phyloP scores from a whole-genome alignment of 768 basidiomycete genomes.

The Mycena haematopus region DNA sequence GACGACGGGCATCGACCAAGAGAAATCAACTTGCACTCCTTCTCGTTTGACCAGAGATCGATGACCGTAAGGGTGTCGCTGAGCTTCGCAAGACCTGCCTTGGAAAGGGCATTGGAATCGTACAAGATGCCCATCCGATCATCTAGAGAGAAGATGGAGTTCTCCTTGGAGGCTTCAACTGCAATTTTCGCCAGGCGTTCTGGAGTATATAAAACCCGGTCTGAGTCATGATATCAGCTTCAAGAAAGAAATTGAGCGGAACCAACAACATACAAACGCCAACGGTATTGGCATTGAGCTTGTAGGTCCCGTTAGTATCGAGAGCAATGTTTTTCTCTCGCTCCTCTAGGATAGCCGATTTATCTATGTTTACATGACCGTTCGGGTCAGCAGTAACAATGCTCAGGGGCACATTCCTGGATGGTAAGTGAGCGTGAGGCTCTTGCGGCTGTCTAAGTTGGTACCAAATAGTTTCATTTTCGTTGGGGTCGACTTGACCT shows the following conservation, averaged over 20 bases:
- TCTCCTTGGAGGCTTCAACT: constrained; percentile 70
- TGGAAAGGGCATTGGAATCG: constrained; percentile 81
- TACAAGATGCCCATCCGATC: constrained; percentile 91
- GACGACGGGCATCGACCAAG: not conserved
- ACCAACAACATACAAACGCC: constrained; percentile 77
- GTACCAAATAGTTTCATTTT: constrained; percentile 89
- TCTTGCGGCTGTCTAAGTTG: constrained; percentile 13
- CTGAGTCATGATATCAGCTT: constrained; percentile 43
- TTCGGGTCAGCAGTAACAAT: constrained; percentile 65
- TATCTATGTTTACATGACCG: constrained; percentile 67
- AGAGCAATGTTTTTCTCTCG: constrained; percentile 73
- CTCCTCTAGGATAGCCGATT: constrained; percentile 65
- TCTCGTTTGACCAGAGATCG: constrained; percentile 64
- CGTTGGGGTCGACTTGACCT: constrained; percentile 76
- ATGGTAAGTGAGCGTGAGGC: constrained; percentile 7
- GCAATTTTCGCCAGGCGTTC: constrained; percentile 82
- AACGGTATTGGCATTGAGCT: constrained; percentile 87
- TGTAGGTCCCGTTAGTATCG: constrained; percentile 82
- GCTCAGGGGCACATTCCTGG: constrained; percentile 82
- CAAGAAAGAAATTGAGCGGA: not conserved
- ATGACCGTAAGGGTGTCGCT: constrained; percentile 81
- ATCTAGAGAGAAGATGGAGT: constrained; percentile 74
- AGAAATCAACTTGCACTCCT: constrained; percentile 63
- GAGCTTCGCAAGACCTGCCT: constrained; percentile 78
- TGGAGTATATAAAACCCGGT: constrained; percentile 86